Percentiles rank a stretch among this genome's conserved stretches.
These are phyloP conservation scores for Nicotiana benthamiana DNA, from an alignment of 257 asterid genomes.

Conservation along the genomic window DNA sequence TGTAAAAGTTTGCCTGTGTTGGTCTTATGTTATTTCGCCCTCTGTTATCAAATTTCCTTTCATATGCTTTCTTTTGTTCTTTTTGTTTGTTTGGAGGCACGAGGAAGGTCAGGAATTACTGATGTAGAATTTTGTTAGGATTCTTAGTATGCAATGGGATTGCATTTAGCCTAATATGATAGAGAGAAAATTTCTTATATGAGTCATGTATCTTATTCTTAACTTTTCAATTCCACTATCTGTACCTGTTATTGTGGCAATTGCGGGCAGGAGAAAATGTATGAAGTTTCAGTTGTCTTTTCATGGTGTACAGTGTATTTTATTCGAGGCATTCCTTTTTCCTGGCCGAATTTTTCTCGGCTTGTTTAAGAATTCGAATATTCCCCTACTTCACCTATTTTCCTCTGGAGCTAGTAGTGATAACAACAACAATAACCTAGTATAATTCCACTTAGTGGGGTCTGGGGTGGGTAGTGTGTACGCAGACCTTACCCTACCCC, in stretches of 20 bases:
- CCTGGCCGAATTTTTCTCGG: too few species aligned
- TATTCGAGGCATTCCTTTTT: neutral
- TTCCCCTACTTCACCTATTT: too few species aligned
- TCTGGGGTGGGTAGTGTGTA: too few species aligned
- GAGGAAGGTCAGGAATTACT: neutral
- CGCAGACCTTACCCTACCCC: too few species aligned
- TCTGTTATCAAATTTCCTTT: neutral
- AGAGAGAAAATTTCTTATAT: neutral
- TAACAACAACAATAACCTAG: too few species aligned
- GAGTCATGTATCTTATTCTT: neutral
- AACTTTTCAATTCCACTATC: neutral
- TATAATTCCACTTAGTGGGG: too few species aligned
- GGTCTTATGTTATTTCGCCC: neutral
- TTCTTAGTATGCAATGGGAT: neutral
- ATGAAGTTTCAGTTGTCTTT: neutral
- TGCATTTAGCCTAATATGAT: neutral
- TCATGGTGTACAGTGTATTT: neutral
- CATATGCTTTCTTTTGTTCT: neutral
- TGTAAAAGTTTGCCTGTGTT: neutral
- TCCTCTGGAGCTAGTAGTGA: too few species aligned
- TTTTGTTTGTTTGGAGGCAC: neutral
- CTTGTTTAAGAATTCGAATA: neutral
- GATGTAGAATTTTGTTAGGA: neutral
- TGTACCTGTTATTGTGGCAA: neutral
- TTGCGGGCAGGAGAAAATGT: neutral